Base-by-base conservation (phyloP, 495 filamentous ascomycete species). In the Xylaria longipes region DNA sequence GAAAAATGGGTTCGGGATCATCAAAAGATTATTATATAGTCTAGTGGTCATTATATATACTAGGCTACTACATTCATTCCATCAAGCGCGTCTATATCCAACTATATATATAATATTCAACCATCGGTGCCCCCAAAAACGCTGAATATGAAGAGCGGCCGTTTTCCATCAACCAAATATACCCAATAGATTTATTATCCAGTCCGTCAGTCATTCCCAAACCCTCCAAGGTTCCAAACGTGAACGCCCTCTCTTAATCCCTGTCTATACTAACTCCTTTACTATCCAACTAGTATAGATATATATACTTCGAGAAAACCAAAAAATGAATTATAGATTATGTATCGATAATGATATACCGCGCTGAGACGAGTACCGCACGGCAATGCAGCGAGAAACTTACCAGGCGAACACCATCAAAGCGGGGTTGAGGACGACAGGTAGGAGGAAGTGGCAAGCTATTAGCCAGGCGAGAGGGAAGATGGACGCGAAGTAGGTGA, bases 331-430 rank as follows among this genome's bases (percentile, higher is more conserved):
- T 67, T 67, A 67, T 48, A 67, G n/a, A 67, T 67, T 67, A 67
- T 11, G 15, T 27, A n/a, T 35, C 20, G 17, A 52, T 35, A 48
- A 27, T 15, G 8, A 20, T 29, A 35, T 54, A 6, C 35, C 33
- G 14, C 22, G 27, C 12, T 27, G 3, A 33, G 22, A 31, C 22
- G 33, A 35, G 31, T 17, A 27, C 12, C 35, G 3, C 25, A 35
- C 3, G 63, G 45, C 43, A 25, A 22, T 11, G 29, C 27, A 14
- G 22, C 39, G 39, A 63, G 35, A 3, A 15, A 8, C 54, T 66
- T 82, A 90, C 86, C 86, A 91, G 29, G 88, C 89, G 75, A 91
- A 91, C 74, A 88, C 83, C 90, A 92, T 91, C 77, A 92, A 76
- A 31, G 86, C 86, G 17, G 90, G 90, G 65, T 92, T 92, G 50